These are phyloP conservation scores for Leccinellum rugosiceps DNA, from an alignment of 768 basidiomycete genomes.

Conservation along the genomic window DNA sequence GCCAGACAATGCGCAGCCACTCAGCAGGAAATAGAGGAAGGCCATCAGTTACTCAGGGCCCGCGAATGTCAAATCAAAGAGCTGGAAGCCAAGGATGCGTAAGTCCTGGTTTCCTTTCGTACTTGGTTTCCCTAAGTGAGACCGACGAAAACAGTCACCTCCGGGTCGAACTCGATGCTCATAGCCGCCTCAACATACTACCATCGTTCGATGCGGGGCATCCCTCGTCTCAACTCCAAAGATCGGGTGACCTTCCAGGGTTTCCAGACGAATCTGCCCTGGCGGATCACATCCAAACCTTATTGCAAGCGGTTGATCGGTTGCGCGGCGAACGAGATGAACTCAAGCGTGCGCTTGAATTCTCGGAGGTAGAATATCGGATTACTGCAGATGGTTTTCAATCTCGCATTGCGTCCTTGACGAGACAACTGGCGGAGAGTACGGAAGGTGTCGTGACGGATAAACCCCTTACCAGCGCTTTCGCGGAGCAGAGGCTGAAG, in stretches of 20 bases:
- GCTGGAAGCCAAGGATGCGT: conserved; percentile 27
- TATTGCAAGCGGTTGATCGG: conserved; percentile 63
- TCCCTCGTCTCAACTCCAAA: not conserved
- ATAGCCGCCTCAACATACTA: not conserved
- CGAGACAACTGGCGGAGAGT: conserved; percentile 23
- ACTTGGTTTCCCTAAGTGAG: not conserved
- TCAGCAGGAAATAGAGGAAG: conserved; percentile 30
- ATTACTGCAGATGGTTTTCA: conserved; percentile 61
- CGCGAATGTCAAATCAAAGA: conserved; percentile 25
- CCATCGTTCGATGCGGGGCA: not conserved
- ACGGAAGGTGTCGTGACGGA: conserved; percentile 14
- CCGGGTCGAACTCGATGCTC: conserved; percentile 15
- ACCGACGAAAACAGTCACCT: conserved; percentile 16
- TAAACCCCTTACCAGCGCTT: conserved; percentile 1
- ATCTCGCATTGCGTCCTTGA: conserved; percentile 40
- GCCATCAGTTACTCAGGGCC: conserved; percentile 18
- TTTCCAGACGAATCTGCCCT: conserved; percentile 22
- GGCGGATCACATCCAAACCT: conserved; percentile 47
- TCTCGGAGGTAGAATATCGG: conserved; percentile 63
- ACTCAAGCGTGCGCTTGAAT: conserved; percentile 61
- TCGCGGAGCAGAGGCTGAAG: conserved; percentile 17
- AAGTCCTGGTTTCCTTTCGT: conserved; percentile 8
- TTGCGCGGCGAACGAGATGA: conserved; percentile 64
- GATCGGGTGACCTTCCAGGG: not conserved
- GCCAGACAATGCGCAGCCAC: conserved; percentile 41